Base-by-base conservation (phyloP, 495 filamentous ascomycete genomes). In the Neurospora hispaniola region DNA sequence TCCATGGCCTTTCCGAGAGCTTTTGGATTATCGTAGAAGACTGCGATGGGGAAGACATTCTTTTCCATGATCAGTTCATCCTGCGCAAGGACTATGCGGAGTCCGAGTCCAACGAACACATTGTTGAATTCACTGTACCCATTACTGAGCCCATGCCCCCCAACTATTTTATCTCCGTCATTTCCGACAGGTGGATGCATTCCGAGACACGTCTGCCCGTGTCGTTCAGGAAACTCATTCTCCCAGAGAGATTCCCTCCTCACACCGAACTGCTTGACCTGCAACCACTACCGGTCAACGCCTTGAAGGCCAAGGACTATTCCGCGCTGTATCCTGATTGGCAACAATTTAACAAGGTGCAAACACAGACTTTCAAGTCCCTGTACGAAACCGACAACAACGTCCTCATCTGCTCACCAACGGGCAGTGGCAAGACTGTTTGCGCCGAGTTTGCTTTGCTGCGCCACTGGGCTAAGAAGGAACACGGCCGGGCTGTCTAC, bases 1-100 rank as follows among this genome's bases (percentile, higher is more conserved):
- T 98, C 20, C 96, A 98, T 79, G 96, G 96, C 1, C 82, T 85
- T 39, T 91, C 96, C 0, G 94, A 98, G 81, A 93, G 89, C 74
- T 98, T 98, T 80, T 98, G 96, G 96, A 94, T 99, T 69, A 78
- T 99, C 62, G 94, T 97, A 16, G 96, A 98, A 80, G 96, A 99
- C 76, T 97, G 95, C 73, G 96, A 99, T 78, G 96, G 96, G 20
- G 96, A 98, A 77, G 93, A 98, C 71, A 94, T 99, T 41, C 82
- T 99, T 46, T 98, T 92, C 85, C 93, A 98, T 75, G 96, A 99
- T 79, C 92, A 94, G 75, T 99, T 99, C 80, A 84, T 98, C 42
- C 86, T 99, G 23, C 91, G 94, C 12, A 92, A 90, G 75, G 92
- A 96, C 73, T 96, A 96, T 80, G 94, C 94, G 12, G 81, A 88